phyloP scores from a whole-genome alignment of 1,284 basidiomycete species.

The Hymenochaete sp. region DNA sequence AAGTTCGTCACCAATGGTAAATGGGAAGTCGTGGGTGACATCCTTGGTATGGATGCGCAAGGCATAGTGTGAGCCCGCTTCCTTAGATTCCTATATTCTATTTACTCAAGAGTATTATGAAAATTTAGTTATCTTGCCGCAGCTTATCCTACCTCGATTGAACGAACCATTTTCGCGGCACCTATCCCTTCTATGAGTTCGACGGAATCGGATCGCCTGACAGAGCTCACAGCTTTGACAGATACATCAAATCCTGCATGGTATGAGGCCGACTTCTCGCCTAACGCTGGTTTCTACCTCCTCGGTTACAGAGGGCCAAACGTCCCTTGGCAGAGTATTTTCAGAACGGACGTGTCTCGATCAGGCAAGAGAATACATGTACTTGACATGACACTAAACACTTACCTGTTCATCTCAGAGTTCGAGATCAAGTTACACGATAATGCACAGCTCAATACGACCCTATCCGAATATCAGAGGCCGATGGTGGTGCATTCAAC shows the following conservation, averaged over 20 bases:
- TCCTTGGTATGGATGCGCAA: slow-evolving; percentile 64
- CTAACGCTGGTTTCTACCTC: slow-evolving; percentile 77
- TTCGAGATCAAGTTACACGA: slow-evolving; percentile 55
- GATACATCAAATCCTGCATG: slow-evolving; percentile 53
- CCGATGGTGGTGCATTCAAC: slow-evolving; percentile 65
- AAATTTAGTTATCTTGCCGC: slow-evolving; percentile 77
- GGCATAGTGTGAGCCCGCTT: slow-evolving; percentile 64
- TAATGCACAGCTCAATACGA: slow-evolving; percentile 67
- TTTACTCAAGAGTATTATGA: background rate
- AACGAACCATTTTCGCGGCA: slow-evolving; percentile 79
- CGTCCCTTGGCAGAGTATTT: slow-evolving; percentile 80
- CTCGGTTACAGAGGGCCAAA: slow-evolving; percentile 75
- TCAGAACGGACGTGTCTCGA: slow-evolving; percentile 57
- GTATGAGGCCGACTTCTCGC: slow-evolving; percentile 71
- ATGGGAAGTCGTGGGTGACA: slow-evolving; percentile 81
- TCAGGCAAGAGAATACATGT: slow-evolving; percentile 27
- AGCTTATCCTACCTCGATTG: slow-evolving; percentile 72
- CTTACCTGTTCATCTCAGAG: background rate
- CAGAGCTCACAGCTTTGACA: slow-evolving; percentile 53
- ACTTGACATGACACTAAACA: background rate
- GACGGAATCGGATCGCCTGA: slow-evolving; percentile 25
- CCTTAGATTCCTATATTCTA: background rate
- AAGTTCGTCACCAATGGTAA: slow-evolving; percentile 77
- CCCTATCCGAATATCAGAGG: slow-evolving; percentile 61
- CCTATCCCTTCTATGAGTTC: slow-evolving; percentile 41